Evolutionary conservation across 768 basidiomycete genomes (phyloP), one percentile per base, ranked within the genome.

Genomic region (Termitomyces sp.): DNA sequence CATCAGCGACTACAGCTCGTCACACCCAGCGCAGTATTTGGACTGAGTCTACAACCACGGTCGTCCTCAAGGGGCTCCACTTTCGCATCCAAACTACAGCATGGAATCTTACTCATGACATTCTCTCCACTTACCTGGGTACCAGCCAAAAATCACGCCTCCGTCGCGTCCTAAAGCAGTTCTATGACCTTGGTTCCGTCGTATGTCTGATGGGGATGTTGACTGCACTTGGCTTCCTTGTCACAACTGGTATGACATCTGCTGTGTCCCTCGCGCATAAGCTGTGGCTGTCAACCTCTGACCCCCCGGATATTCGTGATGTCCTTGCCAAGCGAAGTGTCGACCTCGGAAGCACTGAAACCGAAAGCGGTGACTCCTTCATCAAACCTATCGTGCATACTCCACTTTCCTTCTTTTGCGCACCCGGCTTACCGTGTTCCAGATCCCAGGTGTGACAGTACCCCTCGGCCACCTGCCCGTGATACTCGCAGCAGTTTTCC

Each of bases 381-480:
- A 63, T 64, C 58, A 53, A 63, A 55, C 74, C 73, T 13, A 70
- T 77, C 39, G 77, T 75, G 53, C 55, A 73, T 70, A n/a, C 36
- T 20, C 41, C 28, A 15, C 16, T 7, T 39, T 24, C 28, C 62
- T 48, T 33, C 26, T 29, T 36, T 37, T 9, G 26, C 33, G 24
- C n/a, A 29, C 26, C 18, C 15, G 15, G 18, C 29, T 16, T 7
- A 46, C 33, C 7, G 28, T 37, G 28, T 10, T 52, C 18, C 62
- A 93, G 91, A 85, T 95, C 37, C 92, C 93, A 22, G 92, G 92
- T 1, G 60, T 92, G 7, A 95, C 90, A 2, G 82, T 90, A 1
- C 92, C 92, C 1, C 64, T 91, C n/a, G 70, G 72, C 26, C 85
- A 94, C 65, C 66, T 90, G 1, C 88, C 88, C 5, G 61, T 85